Evolutionary conservation across 2,329 filamentous ascomycete species (phyloP), one percentile per base, ranked within the genome.

Genomic region (Fusarium avenaceum): DNA sequence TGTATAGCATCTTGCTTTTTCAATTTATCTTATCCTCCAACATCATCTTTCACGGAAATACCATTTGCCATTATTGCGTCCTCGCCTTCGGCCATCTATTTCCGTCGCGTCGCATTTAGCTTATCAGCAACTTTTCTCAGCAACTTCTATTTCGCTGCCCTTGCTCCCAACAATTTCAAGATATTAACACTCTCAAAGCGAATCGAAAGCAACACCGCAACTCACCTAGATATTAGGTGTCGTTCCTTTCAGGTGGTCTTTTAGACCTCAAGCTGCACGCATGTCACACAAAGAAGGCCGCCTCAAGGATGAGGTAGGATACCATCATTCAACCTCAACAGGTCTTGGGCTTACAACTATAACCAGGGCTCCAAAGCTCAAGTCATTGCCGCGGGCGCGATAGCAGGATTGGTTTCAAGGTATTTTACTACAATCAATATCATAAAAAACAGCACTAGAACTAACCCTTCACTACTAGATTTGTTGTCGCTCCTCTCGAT

Each of bases 401-500:
- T 84, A 70, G 93, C 96, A 68, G 96, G 96, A 60, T 87, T 98
- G 70, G 89, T 98, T 68, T 96, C 96, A 55, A 91, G 94, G 91
- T 93, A 85, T 77, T 57, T 49, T 50, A 49, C 38, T n/a, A 19
- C 45, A 33, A 11, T 17, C 22, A 13, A 20, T 26, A 28, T 45
- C 28, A 42, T 22, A 28, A 42, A 35, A 22, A 43, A 39, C 32
- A 14, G 47, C 9, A 10, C 43, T 9, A 55, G 35, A 7, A 56
- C 64, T 75, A 59, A 75, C 65, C 24, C 26, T 48, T 20, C 47
- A 3, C 48, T 22, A 15, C 72, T 42, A 94, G 92, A 77, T 98
- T 99, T 84, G 88, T 96, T 76, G 91, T 98, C 77, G 93, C 96
- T 19, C 96, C 96, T 53, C 91, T 99, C 71, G 96, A 99, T 80